Conservation (phyloP, 805 yeast genomes). For the Vanderwaltozyma verrucispora region DNA sequence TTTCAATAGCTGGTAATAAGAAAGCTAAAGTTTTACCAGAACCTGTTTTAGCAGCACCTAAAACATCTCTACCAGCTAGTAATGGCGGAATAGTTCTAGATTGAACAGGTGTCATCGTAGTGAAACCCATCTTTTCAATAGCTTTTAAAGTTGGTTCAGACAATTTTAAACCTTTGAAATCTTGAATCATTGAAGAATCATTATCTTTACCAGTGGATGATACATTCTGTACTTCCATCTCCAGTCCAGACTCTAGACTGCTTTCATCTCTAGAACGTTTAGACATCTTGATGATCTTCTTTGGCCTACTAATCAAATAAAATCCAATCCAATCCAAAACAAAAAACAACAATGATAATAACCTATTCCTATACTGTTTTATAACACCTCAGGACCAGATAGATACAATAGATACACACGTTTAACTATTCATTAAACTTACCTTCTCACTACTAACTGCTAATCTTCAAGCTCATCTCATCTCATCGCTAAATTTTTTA, state of each 20-base stretch:
- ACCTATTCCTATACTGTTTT: not conserved
- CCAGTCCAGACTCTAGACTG: slow-evolving; percentile 1
- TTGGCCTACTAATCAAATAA: not conserved
- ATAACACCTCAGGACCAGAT: too few species aligned
- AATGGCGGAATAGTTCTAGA: slow-evolving; percentile 94
- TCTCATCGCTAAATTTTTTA: slow-evolving; percentile 4
- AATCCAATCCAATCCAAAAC: not conserved
- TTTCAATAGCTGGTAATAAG: slow-evolving; percentile 89
- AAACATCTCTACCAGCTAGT: slow-evolving; percentile 91
- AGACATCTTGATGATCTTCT: slow-evolving; percentile 3
- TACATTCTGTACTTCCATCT: slow-evolving; percentile 1
- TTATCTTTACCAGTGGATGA: slow-evolving; percentile 3
- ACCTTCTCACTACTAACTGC: too few species aligned
- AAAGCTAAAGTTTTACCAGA: slow-evolving; percentile 97
- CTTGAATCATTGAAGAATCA: slow-evolving; percentile 7
- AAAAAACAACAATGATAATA: not conserved
- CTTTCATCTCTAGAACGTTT: slow-evolving; percentile 14
- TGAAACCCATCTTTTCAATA: slow-evolving; percentile 80
- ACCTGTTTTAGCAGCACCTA: slow-evolving; percentile 99
- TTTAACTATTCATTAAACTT: too few species aligned
- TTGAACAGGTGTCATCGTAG: slow-evolving; percentile 88
- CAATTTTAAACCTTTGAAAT: slow-evolving; percentile 44
- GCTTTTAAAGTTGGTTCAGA: slow-evolving; percentile 79
- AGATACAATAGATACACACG: too few species aligned
- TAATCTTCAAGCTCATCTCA: slow-evolving; percentile 20